These are phyloP conservation scores for Amaranthus cruentus DNA, from an alignment of 148 eudicot genomes.

Conservation along the genomic window DNA sequence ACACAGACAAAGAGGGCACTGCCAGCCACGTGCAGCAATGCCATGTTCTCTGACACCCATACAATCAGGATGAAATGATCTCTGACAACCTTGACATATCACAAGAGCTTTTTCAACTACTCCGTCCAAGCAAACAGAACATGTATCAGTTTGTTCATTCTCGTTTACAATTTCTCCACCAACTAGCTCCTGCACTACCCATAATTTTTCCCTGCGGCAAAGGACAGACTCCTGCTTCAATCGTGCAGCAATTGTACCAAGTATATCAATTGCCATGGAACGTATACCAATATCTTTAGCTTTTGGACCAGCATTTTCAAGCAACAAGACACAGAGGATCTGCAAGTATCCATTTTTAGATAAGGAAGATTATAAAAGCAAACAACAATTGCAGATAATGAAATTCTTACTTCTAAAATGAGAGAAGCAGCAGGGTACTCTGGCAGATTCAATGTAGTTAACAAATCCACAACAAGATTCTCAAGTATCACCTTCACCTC, in stretches of 20 bases:
- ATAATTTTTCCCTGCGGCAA: slow-evolving; percentile 55
- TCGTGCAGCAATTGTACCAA: slow-evolving; percentile 91
- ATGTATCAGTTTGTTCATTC: slow-evolving; percentile 42
- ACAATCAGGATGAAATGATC: slow-evolving; percentile 77
- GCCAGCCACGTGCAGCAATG: slow-evolving; percentile 50
- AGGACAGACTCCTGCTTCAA: slow-evolving; percentile 79
- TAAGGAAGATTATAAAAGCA: slow-evolving; percentile 10
- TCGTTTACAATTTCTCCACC: slow-evolving; percentile 32
- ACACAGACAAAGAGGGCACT: slow-evolving; percentile 68
- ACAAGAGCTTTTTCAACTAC: slow-evolving; percentile 46
- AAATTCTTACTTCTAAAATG: slow-evolving; percentile 65
- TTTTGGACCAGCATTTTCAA: slow-evolving; percentile 94
- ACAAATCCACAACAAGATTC: slow-evolving; percentile 77
- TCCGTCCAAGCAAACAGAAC: slow-evolving; percentile 67
- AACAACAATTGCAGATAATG: slow-evolving; percentile 11
- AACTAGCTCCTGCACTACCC: slow-evolving; percentile 64
- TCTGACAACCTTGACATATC: slow-evolving; percentile 79
- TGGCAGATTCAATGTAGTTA: slow-evolving; percentile 78
- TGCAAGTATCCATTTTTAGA: slow-evolving; percentile 42
- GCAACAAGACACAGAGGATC: slow-evolving; percentile 95
- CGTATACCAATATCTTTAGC: slow-evolving; percentile 82
- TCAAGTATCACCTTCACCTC: slow-evolving; percentile 80
- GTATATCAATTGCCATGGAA: slow-evolving; percentile 87
- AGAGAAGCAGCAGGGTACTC: slow-evolving; percentile 93
- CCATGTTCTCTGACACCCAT: slow-evolving; percentile 66